Base-by-base conservation (phyloP, 2,329 filamentous ascomycete species). In the Coleophoma crateriformis region DNA sequence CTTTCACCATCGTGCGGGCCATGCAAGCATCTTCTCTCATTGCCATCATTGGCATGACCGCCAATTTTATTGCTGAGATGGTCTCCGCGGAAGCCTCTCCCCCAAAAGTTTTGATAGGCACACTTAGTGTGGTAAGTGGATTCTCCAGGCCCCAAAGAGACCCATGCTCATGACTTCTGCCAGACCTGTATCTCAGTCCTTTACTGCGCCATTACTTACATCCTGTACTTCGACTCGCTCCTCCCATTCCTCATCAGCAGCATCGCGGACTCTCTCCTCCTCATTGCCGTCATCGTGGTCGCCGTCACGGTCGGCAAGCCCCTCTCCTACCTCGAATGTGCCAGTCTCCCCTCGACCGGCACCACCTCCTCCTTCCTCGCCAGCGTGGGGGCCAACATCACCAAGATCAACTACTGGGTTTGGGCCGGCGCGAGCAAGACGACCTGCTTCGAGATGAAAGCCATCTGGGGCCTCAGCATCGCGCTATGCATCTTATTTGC, bases 381-480 rank as follows among this genome's bases (percentile, higher is more conserved):
- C 49, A 58, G 61, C 7, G 70, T 72, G 5, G 67, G 72, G 17
- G 66, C 66, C 54, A 67, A 67, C 61, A 69, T 76, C 55, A 63
- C 68, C 50, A 68, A 70, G 51, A 58, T 67, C 33, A 70, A 68
- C 54, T 75, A 73, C 61, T 66, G 74, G 47, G 64, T 71, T 41
- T 78, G 78, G 67, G 73, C 76, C 19, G 73, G 74, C 48, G 71
- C 73, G 4, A 75, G 74, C 58, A 75, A 75, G 65, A 67, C 78
- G 15, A 87, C 87, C 49, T 96, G 91, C 72, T 82, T 84, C 62
- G 84, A 94, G 73, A 83, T 90, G 67, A 95, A 95, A 76, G 81
- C 87, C 14, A 81, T 94, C 57, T 96, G 90, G 91, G 90, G 90
- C 1, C 69, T 96, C 52, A 81, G 82, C 66, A 91, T 96, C 67